Evolutionary conservation across 2,329 filamentous ascomycete species (phyloP).

Genomic region (Colletotrichum camelliae): DNA sequence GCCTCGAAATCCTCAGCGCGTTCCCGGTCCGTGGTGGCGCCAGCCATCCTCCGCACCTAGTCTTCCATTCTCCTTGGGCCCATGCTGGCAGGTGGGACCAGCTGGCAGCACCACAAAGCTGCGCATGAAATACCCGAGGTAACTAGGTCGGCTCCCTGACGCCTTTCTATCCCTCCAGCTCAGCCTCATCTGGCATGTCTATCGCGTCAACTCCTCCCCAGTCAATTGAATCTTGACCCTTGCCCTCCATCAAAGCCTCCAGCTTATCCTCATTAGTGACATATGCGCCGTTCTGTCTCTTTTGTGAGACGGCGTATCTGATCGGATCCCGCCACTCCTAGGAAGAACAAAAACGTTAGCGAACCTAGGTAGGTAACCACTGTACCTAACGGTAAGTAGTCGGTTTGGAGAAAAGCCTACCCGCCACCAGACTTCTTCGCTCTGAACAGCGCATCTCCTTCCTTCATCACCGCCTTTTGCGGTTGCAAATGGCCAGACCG

Average conservation of each 20-base stretch:
- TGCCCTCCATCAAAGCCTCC: constrained; percentile 37
- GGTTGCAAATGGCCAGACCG: constrained; percentile 63
- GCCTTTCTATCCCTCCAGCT: neutral
- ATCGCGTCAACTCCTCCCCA: neutral
- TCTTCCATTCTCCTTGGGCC: neutral
- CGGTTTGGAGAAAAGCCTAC: neutral
- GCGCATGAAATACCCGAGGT: no score
- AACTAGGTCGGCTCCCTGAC: no score
- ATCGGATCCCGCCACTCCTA: constrained; percentile 48
- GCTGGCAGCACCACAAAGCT: neutral
- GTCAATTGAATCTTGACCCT: constrained; percentile 14
- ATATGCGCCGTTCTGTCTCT: constrained; percentile 41
- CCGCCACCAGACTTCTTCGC: constrained; percentile 61
- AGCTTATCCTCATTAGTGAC: constrained; percentile 60
- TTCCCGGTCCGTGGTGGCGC: neutral
- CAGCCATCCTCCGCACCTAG: no score
- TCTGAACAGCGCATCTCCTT: constrained; percentile 55
- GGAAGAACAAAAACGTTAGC: neutral
- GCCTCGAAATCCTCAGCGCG: neutral
- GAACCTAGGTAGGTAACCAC: neutral
- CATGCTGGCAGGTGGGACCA: neutral
- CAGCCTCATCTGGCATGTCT: neutral
- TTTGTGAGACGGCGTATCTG: constrained; percentile 32
- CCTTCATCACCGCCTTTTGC: constrained; percentile 47
- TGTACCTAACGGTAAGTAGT: neutral